These are phyloP conservation scores for Syzygium aqueum DNA, from an alignment of 345 rosid species.

Conservation along the genomic window DNA sequence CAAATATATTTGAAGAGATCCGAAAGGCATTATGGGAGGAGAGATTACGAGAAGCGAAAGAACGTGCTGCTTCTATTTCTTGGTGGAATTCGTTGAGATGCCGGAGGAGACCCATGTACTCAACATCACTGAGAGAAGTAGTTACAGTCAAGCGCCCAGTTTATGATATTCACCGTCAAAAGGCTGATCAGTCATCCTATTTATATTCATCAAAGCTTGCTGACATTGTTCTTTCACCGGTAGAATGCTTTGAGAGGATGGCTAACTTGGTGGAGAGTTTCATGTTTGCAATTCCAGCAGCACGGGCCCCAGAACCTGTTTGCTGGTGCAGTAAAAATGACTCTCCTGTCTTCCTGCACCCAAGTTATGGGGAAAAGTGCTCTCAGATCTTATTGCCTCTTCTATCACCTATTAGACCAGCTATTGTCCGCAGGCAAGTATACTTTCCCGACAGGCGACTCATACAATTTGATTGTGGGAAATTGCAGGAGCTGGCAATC, in stretches of 20 bases:
- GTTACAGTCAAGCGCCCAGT: slow-evolving; percentile 53
- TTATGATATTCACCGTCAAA: slow-evolving; percentile 44
- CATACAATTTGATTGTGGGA: slow-evolving; percentile 99
- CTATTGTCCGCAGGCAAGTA: slow-evolving; percentile 88
- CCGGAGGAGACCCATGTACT: slow-evolving; percentile 68
- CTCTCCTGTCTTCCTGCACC: slow-evolving; percentile 52
- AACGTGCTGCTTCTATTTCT: slow-evolving; percentile 74
- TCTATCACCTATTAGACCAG: slow-evolving; percentile 84
- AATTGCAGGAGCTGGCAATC: slow-evolving; percentile 92
- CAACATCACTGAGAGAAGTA: slow-evolving; percentile 52
- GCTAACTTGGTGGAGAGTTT: slow-evolving; percentile 77
- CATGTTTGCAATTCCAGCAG: slow-evolving; percentile 94
- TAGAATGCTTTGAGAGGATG: slow-evolving; percentile 76
- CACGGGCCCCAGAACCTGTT: slow-evolving; percentile 67
- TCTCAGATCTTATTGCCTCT: slow-evolving; percentile 67
- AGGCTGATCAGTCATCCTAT: slow-evolving; percentile 35
- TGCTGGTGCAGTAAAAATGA: slow-evolving; percentile 80
- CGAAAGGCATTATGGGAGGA: slow-evolving; percentile 66
- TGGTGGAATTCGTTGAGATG: slow-evolving; percentile 99
- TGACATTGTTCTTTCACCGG: slow-evolving; percentile 78
- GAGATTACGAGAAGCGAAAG: slow-evolving; percentile 65
- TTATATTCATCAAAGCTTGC: slow-evolving; percentile 69
- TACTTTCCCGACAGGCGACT: slow-evolving; percentile 98
- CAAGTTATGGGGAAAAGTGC: slow-evolving; percentile 49
- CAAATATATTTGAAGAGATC: slow-evolving; percentile 83